Base-by-base conservation (phyloP, 495 filamentous ascomycete species). In the Emericellopsis terricola region DNA sequence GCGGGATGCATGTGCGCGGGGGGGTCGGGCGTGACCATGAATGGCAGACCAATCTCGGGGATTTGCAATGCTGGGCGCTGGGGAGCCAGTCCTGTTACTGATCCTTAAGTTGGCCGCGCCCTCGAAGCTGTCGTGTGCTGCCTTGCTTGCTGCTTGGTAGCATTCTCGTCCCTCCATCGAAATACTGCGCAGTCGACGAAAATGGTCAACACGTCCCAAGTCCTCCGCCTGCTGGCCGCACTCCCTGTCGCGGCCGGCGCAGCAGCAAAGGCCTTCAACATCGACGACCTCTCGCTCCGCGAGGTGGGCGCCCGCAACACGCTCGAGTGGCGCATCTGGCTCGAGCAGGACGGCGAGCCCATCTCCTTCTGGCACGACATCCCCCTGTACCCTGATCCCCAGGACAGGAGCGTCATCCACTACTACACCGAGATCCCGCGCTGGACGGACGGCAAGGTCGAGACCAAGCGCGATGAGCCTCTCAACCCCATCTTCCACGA, bases 321-420 rank as follows among this genome's bases (percentile, higher is more conserved):
- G 10, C 32, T 44, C 27, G 42, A 48, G 30, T 49, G 36, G 29
- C 41, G 39, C 17, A 28, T 48, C 33, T 46, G 41, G 34, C 44
- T 50, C 17, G 45, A 48, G 21, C 44, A 36, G 11, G 39, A 46
- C 28, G 23, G 24, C 3, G 17, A 40, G 1, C 42, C 47, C n/a
- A 39, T 52, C 19, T 52, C 50, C 1, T 41, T 43, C 8, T 48
- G 42, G 26, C 50, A 53, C 29, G 50, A 53, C 26, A 45, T 53
- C 21, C 45, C 50, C 4, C 40, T 50, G 8, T 40, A 44, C 29
- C 38, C 43, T 19, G 43, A 47, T 33, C 17, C 37, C 9, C 20
- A 45, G 29, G 13, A 24, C 16, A 24, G 18, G 1, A 18, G 8
- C 1, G 6, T 16, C 5, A 13, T 28, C 5, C 13, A 19, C 1